Conservation (phyloP, 257 asterid genomes). For the Cinchona pubescens region DNA sequence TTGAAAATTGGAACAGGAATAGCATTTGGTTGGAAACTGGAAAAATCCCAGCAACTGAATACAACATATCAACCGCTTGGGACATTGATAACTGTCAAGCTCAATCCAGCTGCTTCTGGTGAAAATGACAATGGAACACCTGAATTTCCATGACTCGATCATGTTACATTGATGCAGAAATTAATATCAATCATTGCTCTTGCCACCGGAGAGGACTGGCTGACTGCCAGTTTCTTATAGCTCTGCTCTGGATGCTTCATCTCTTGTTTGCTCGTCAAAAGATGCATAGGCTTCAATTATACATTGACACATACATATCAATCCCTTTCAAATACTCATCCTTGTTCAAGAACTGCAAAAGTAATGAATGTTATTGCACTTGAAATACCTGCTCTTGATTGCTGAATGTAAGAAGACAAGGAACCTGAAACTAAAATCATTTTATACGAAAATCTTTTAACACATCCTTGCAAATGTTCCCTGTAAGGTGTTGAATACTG, state of each 20-base stretch:
- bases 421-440: background rate
- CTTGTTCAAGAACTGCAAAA: conserved; percentile 81
- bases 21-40: background rate
- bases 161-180: background rate
- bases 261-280: conserved; percentile 39
- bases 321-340: conserved; percentile 85
- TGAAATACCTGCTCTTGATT: background rate
- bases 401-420: background rate
- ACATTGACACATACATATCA: conserved; percentile 58
- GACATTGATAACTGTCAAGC: background rate
- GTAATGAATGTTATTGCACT: background rate
- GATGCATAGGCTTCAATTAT: conserved; percentile 74
- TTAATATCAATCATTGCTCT: background rate
- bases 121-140: background rate
- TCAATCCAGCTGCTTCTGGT: background rate
- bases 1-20: background rate
- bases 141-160: background rate
- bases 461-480: background rate
- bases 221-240: conserved; percentile 34
- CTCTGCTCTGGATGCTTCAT: conserved; percentile 58
- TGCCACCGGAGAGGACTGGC: background rate
- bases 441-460: too few relatives aligned
- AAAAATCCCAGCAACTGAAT: background rate
- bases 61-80: background rate
- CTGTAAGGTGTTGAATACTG: background rate